phyloP scores from a whole-genome alignment of 148 eudicot species.

The Rhododendron mucronatum region DNA sequence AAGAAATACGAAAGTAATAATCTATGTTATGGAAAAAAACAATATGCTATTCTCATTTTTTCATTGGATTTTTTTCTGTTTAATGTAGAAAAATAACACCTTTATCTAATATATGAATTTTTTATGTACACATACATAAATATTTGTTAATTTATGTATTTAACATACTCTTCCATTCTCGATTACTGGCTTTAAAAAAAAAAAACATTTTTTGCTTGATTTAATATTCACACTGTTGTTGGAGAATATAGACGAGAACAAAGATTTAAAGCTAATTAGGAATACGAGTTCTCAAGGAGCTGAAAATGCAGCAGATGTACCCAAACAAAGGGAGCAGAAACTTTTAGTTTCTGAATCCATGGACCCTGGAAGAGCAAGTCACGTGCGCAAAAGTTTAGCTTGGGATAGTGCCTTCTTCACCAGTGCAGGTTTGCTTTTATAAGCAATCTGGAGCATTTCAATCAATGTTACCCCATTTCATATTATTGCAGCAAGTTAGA shows the following conservation, averaged over 20 bases:
- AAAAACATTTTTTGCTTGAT: neutral
- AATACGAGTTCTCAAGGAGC: neutral
- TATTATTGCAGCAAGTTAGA: neutral
- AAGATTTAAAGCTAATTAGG: slow-evolving; percentile 10
- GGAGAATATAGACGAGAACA: slow-evolving; percentile 28
- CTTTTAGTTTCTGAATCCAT: slow-evolving; percentile 2
- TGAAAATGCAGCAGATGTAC: slow-evolving; percentile 2
- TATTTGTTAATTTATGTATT: no score
- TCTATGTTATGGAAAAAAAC: no score
- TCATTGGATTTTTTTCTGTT: no score
- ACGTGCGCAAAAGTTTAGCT: slow-evolving; percentile 49
- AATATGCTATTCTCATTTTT: no score
- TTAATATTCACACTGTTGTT: slow-evolving; percentile 18
- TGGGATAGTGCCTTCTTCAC: slow-evolving; percentile 68
- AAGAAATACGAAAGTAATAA: no score
- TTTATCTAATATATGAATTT: no score
- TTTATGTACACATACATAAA: no score
- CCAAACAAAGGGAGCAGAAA: slow-evolving; percentile 9
- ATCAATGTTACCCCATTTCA: neutral
- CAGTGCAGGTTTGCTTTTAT: slow-evolving; percentile 37
- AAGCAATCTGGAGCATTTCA: neutral
- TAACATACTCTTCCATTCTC: neutral
- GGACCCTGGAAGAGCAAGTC: slow-evolving; percentile 19
- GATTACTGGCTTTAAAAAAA: neutral
- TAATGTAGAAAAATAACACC: no score